These are phyloP conservation scores for Nakazawaea peltata DNA, from an alignment of 805 yeast species.

Conservation along the genomic window DNA sequence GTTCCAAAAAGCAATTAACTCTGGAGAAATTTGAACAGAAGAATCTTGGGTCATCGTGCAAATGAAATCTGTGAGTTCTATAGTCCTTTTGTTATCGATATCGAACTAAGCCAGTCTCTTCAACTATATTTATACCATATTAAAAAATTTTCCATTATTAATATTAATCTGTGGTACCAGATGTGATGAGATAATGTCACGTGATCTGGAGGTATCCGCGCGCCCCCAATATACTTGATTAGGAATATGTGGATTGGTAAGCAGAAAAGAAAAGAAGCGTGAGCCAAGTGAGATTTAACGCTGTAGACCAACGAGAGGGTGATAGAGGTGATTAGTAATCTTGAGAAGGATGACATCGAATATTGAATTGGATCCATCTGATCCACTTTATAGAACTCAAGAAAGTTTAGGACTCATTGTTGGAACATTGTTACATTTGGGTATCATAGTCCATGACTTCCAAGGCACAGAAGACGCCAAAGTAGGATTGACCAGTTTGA, in stretches of 20 bases:
- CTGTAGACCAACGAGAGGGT: too few relatives aligned
- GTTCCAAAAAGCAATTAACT: constrained; percentile 63
- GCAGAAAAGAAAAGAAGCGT: background rate
- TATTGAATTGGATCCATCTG: constrained; percentile 1
- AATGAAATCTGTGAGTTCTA: too few relatives aligned
- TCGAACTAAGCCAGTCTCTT: too few relatives aligned
- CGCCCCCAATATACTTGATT: too few relatives aligned
- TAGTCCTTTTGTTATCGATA: too few relatives aligned
- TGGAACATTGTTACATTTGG: constrained; percentile 82
- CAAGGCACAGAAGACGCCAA: constrained; percentile 82
- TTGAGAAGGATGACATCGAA: constrained; percentile 8
- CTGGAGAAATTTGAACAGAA: constrained; percentile 28
- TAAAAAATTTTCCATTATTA: too few relatives aligned
- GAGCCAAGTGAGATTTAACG: background rate
- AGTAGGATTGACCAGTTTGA: constrained; percentile 41
- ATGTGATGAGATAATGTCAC: constrained; percentile 8
- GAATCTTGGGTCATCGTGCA: constrained; percentile 2
- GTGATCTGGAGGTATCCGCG: constrained; percentile 3
- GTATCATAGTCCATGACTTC: constrained; percentile 88
- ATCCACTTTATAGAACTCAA: constrained; percentile 20
- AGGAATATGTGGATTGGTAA: background rate
- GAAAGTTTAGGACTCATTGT: constrained; percentile 43
- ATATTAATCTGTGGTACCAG: too few relatives aligned
- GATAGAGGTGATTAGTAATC: background rate
- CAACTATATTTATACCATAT: too few relatives aligned